Evolutionary conservation across 768 basidiomycete species (phyloP).

Genomic region (Lepiota venenata): DNA sequence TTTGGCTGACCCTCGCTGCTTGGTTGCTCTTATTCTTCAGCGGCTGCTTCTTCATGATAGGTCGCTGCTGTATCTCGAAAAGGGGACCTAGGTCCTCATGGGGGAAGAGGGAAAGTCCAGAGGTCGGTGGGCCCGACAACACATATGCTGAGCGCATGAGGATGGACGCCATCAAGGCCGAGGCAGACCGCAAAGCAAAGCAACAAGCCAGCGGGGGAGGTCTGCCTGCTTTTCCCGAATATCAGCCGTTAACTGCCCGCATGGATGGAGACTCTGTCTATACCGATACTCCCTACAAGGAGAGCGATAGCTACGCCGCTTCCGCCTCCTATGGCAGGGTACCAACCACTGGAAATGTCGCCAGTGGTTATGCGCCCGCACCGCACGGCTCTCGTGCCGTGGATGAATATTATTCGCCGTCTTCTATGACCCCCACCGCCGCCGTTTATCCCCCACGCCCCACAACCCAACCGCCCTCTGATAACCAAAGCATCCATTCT

Average conservation of each 20-base stretch:
- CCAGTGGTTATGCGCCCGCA: slow-evolving; percentile 65
- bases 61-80: slow-evolving; percentile 78
- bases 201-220: slow-evolving; percentile 60
- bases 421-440: slow-evolving; percentile 24
- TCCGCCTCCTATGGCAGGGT: slow-evolving; percentile 26
- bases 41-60: slow-evolving; percentile 83
- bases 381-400: slow-evolving; percentile 64
- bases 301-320: slow-evolving; percentile 19
- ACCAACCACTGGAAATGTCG: slow-evolving; percentile 30
- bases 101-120: slow-evolving; percentile 34
- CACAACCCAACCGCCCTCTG: slow-evolving; percentile 25
- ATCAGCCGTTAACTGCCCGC: slow-evolving; percentile 63
- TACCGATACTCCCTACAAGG: slow-evolving; percentile 40
- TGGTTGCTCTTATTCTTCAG: slow-evolving; percentile 88
- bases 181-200: slow-evolving; percentile 76
- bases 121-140: slow-evolving; percentile 22
- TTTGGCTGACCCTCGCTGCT: slow-evolving; percentile 89
- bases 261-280: slow-evolving; percentile 56
- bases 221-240: slow-evolving; percentile 73
- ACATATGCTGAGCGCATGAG: slow-evolving; percentile 64
- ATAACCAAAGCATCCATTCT: slow-evolving; percentile 34
- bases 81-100: slow-evolving; percentile 33
- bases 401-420: slow-evolving; percentile 64
- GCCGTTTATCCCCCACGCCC: slow-evolving; percentile 45
- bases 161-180: slow-evolving; percentile 82